Evolutionary conservation across 495 filamentous ascomycete genomes (phyloP).

Genomic region (Talaromyces ruber): DNA sequence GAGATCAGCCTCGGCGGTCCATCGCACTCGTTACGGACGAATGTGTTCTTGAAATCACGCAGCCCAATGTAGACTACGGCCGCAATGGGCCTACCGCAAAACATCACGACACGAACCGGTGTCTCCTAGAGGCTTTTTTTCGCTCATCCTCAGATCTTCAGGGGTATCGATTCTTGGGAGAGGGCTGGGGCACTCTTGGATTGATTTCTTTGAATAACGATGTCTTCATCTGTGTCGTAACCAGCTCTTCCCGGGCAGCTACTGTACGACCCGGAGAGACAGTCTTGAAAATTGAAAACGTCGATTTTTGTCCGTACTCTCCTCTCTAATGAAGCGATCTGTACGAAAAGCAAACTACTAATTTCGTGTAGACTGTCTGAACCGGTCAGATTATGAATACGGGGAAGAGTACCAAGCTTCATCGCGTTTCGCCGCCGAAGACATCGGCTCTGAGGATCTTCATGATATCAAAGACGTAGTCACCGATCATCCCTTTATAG

Average conservation of each 20-base stretch:
- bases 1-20: constrained; percentile 71
- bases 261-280: constrained; percentile 79
- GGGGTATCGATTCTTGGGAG: constrained; percentile 65
- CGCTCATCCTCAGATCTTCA: constrained; percentile 55
- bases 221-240: constrained; percentile 91
- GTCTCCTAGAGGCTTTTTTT: constrained; percentile 78
- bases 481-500: constrained; percentile 79
- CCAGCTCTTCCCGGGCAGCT: constrained; percentile 65
- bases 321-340: background rate
- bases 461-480: constrained; percentile 55
- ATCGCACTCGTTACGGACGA: constrained; percentile 73
- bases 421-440: constrained; percentile 40
- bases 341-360: background rate
- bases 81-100: constrained; percentile 38
- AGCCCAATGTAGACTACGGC: constrained; percentile 30
- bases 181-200: constrained; percentile 84
- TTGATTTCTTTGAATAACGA: constrained; percentile 78
- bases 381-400: constrained; percentile 71
- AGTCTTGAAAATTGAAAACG: constrained; percentile 74
- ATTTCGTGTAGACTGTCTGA: constrained; percentile 61
- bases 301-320: constrained; percentile 66
- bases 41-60: constrained; percentile 71
- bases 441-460: constrained; percentile 44
- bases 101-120: constrained; percentile 42
- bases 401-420: constrained; percentile 54